Evolutionary conservation across 768 basidiomycete genomes (phyloP).

Genomic region (Tricholoma flavovirens): DNA sequence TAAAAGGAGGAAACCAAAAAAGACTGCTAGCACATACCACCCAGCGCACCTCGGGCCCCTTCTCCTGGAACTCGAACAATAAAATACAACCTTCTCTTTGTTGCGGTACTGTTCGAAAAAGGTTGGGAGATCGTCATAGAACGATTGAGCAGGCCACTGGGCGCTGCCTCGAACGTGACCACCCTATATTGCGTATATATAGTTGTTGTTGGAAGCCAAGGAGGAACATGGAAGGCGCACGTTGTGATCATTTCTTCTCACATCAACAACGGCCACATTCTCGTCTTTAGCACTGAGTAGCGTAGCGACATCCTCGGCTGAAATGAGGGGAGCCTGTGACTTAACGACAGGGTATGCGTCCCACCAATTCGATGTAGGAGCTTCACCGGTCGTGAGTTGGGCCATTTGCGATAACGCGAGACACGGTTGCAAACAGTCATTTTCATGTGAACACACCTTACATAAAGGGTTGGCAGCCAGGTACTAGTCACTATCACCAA

Average conservation of each 20-base stretch:
- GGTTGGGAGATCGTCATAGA: constrained; percentile 36
- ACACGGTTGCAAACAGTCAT: background rate
- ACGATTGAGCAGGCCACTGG: constrained; percentile 45
- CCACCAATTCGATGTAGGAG: constrained; percentile 35
- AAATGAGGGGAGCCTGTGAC: constrained; percentile 26
- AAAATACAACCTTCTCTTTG: constrained; percentile 44
- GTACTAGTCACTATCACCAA: too few relatives aligned
- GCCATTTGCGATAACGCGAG: background rate
- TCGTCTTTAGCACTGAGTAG: constrained; percentile 20
- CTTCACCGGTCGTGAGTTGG: background rate
- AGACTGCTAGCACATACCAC: constrained; percentile 34
- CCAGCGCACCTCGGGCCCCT: constrained; percentile 50
- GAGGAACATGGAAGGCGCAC: constrained; percentile 23
- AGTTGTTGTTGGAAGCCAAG: background rate
- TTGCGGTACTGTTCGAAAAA: constrained; percentile 38
- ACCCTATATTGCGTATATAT: constrained; percentile 28
- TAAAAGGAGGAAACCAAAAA: background rate
- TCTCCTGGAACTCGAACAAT: constrained; percentile 46
- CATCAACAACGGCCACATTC: constrained; percentile 43
- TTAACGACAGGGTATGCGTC: constrained; percentile 42
- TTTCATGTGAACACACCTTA: background rate
- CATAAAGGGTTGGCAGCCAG: too few relatives aligned
- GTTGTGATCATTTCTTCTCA: constrained; percentile 39
- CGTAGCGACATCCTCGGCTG: constrained; percentile 32
- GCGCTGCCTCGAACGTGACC: constrained; percentile 49